Conservation (phyloP, 208 protist genomes). For the Trypanosoma platydactyli region DNA sequence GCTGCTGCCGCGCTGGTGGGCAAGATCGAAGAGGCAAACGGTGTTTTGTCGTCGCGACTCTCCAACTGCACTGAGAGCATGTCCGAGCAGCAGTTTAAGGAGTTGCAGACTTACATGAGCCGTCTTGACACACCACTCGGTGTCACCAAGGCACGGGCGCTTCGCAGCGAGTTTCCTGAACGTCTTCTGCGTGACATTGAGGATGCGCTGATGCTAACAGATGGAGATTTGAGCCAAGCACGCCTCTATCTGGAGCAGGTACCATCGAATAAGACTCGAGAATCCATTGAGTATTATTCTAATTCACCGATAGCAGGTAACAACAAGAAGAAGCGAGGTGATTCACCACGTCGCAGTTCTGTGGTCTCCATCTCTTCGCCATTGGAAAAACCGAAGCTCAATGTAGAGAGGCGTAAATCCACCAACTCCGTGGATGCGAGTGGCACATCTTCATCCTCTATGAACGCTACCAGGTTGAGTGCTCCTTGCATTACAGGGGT, state of each 20-base stretch:
- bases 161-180: conserved; percentile 46
- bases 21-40: conserved; percentile 40
- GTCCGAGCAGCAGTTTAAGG: conserved; percentile 31
- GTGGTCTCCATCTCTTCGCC: conserved; percentile 5
- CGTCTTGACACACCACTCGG: conserved; percentile 24
- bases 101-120: conserved; percentile 33
- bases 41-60: conserved; percentile 2
- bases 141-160: conserved; percentile 24
- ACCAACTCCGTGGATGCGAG: too few species aligned
- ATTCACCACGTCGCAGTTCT: background rate
- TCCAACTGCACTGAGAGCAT: conserved; percentile 25
- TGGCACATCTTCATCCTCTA: background rate
- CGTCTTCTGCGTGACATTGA: conserved; percentile 30
- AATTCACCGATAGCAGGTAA: conserved; percentile 16
- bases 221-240: conserved; percentile 37
- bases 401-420: too few species aligned
- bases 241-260: conserved; percentile 31
- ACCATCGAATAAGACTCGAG: conserved; percentile 10
- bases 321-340: conserved; percentile 5
- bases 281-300: conserved; percentile 33
- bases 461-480: background rate
- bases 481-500: background rate
- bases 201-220: conserved; percentile 43
- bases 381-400: background rate
- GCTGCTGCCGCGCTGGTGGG: conserved; percentile 32